Conservation (phyloP, 345 rosid species). For the Punica granatum region DNA sequence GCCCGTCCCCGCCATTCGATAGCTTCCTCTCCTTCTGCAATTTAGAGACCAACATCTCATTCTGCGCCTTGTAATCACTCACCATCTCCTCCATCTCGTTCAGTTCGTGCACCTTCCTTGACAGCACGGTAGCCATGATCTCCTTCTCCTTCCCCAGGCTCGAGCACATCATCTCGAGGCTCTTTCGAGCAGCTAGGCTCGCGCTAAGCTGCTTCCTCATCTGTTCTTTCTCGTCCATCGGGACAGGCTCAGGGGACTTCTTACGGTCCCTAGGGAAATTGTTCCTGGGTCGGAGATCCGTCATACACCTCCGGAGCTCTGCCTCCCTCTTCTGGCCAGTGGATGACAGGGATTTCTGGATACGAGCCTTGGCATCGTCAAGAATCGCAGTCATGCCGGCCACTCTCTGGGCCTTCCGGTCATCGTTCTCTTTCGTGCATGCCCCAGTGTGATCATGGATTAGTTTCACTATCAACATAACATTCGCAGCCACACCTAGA, state of each 20-base stretch:
- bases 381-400: conserved; percentile 68
- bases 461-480: conserved; percentile 58
- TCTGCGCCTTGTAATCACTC: conserved; percentile 54
- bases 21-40: conserved; percentile 37
- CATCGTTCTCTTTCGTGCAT: conserved; percentile 34
- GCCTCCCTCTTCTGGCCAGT: conserved; percentile 21
- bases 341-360: conserved; percentile 47
- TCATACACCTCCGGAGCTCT: conserved; percentile 66
- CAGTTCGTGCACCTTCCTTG: conserved; percentile 53
- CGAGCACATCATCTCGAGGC: conserved; percentile 71
- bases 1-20: conserved; percentile 10
- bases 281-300: conserved; percentile 45
- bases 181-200: conserved; percentile 52
- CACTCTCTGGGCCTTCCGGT: conserved; percentile 43
- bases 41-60: conserved; percentile 39
- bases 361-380: conserved; percentile 54
- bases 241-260: conserved; percentile 23
- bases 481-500: conserved; percentile 49
- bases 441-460: conserved; percentile 70
- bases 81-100: conserved; percentile 59
- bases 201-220: conserved; percentile 46
- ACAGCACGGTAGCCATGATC: conserved; percentile 61
- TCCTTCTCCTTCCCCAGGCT: conserved; percentile 86
- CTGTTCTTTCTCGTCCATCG: conserved; percentile 38
- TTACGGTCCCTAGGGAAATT: conserved; percentile 5